Evolutionary conservation across 192 early-diverging fungal species (phyloP), one percentile per base, ranked within the genome.

Genomic region (Coemansia guatemalensis): DNA sequence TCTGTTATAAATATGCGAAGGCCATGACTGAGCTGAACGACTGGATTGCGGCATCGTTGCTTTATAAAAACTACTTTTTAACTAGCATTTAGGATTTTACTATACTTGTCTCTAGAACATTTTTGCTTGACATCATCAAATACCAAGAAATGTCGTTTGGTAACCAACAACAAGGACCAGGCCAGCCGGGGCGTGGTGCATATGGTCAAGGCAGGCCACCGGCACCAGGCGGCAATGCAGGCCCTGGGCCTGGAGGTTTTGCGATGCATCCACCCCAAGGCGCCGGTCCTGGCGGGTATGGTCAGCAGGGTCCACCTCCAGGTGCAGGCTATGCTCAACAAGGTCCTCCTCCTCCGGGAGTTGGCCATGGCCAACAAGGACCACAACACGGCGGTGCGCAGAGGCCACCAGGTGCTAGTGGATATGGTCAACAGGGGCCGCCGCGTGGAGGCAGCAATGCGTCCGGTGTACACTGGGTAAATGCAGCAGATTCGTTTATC

Each of bases 291-390:
- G 25, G 25, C 5, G 49, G 59, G 2, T 52, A 48, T 9, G 32
- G 11, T 8, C 60, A 51, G 8, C 35, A 32, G 20, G 55, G 55
- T 18, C 62, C 48, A 8, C 52, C 22, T 8, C 55, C 26, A 33
- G 30, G 55, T 7, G 20, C 26, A 11, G 26, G 24, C 6, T 20
- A 65, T 25, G 64, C 53, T 18, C 26, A 58, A 9, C 35, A 44
- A 18, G 51, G 50, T 47, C 57, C 53, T 56, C 85, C 60, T 64
- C 69, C 50, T 74, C 82, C 29, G 81, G 75, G 54, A 84, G 35
- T 11, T 39, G 9, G 35, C 35, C 35, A 39, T 39, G 35, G 35
- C 2, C 35, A 39, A 11, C 35, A 39, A 26, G 56, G 50, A 17
- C 65, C 58, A 44, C 39, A 51, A 1, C 51, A 62, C 22, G 59